Percentiles rank a stretch among this genome's conserved stretches.
Conservation (phyloP, 176 grass and related monocot species). For the Hsuehochloa calcarea region DNA sequence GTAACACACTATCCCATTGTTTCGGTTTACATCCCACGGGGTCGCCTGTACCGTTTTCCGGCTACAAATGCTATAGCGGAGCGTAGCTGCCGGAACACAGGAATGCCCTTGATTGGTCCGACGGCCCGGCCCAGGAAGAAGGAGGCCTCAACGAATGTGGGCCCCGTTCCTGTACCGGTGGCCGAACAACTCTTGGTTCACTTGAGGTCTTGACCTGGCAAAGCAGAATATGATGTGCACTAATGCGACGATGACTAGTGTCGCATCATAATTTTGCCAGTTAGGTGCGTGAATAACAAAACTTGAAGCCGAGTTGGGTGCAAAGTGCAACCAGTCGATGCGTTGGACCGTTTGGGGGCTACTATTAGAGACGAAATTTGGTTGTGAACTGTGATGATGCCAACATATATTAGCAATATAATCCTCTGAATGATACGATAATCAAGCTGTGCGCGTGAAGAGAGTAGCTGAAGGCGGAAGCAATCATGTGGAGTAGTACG, state of each 20-base stretch:
- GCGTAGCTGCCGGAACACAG: too few species aligned
- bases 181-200: neutral
- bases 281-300: neutral
- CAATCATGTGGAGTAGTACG: neutral
- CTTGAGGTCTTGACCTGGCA: neutral
- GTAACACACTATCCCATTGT: too few species aligned
- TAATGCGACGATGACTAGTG: neutral
- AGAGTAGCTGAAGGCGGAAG: neutral
- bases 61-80: too few species aligned
- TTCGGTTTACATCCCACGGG: too few species aligned
- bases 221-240: neutral
- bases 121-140: neutral
- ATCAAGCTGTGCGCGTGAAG: neutral
- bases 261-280: neutral
- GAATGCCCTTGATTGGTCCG: neutral
- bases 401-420: neutral
- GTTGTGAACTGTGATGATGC: neutral
- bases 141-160: neutral
- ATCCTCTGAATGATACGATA: neutral
- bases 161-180: neutral
- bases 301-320: neutral
- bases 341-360: neutral
- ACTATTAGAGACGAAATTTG: neutral
- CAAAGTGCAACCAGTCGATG: neutral
- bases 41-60: too few species aligned